Evolutionary conservation across 2,329 filamentous ascomycete genomes (phyloP).

Genomic region (Botryotinia convoluta): DNA sequence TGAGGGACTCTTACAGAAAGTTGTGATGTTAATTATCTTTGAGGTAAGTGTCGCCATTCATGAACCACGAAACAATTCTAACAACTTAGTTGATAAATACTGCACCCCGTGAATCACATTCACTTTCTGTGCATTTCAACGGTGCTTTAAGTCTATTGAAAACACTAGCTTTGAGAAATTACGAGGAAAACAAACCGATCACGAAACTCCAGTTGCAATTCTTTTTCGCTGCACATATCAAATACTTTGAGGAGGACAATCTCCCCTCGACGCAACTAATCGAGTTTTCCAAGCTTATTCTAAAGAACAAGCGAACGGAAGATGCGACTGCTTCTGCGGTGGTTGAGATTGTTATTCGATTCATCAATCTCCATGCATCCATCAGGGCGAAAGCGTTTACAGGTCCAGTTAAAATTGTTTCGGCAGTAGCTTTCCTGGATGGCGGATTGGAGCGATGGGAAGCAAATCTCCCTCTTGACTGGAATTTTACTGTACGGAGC

Average conservation of each 20-base stretch:
- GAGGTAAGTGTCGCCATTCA: slow-evolving; percentile 38
- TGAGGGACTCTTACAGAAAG: slow-evolving; percentile 52
- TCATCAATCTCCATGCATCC: slow-evolving; percentile 25
- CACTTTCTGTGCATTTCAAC: slow-evolving; percentile 29
- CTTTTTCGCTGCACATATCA: slow-evolving; percentile 8
- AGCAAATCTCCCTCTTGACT: slow-evolving; percentile 25
- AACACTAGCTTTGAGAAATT: slow-evolving; percentile 16
- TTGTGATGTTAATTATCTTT: slow-evolving; percentile 52
- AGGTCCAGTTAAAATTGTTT: slow-evolving; percentile 19
- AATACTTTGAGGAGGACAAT: neutral
- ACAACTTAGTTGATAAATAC: slow-evolving; percentile 20
- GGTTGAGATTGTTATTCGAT: slow-evolving; percentile 20
- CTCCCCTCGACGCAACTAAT: neutral
- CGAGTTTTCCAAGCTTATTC: neutral
- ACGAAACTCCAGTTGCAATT: neutral
- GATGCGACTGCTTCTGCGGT: neutral
- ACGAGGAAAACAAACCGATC: neutral
- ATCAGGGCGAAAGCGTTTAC: slow-evolving; percentile 13
- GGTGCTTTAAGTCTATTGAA: slow-evolving; percentile 28
- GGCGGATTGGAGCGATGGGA: slow-evolving; percentile 27
- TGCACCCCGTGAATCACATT: slow-evolving; percentile 22
- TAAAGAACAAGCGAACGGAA: neutral
- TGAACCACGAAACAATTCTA: neutral
- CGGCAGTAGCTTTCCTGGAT: slow-evolving; percentile 24
- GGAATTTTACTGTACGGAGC: slow-evolving; percentile 19